Percentiles rank a stretch among this genome's conserved stretches.
phyloP scores from a whole-genome alignment of 805 yeast species.

The Candida argentea region DNA sequence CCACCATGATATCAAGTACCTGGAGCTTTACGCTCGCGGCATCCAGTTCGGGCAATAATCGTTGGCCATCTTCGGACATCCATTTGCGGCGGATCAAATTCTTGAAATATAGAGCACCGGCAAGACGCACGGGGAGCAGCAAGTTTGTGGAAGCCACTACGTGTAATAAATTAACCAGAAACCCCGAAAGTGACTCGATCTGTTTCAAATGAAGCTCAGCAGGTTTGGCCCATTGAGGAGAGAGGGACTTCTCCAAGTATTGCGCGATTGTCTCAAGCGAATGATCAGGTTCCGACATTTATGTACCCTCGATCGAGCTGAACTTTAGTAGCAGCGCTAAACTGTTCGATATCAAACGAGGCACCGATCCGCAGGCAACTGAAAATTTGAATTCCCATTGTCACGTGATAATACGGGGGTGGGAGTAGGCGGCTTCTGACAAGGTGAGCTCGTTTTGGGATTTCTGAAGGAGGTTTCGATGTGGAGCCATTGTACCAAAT shows the following conservation, averaged over 20 bases:
- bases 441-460: too few relatives aligned
- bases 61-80: constrained; percentile 84
- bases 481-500: too few relatives aligned
- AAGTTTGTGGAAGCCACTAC: constrained; percentile 58
- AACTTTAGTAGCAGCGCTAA: too few relatives aligned
- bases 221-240: constrained; percentile 51
- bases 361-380: too few relatives aligned
- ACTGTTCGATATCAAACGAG: too few relatives aligned
- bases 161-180: constrained; percentile 64
- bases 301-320: too few relatives aligned
- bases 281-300: too few relatives aligned
- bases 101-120: constrained; percentile 86
- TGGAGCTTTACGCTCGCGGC: constrained; percentile 61
- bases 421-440: too few relatives aligned
- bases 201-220: constrained; percentile 58
- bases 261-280: constrained; percentile 41
- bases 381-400: too few relatives aligned
- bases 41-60: constrained; percentile 51
- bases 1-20: constrained; percentile 79
- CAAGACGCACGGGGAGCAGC: constrained; percentile 55
- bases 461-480: too few relatives aligned
- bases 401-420: too few relatives aligned
- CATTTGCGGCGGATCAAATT: constrained; percentile 77
- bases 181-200: constrained; percentile 61
- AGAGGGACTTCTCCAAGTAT: constrained; percentile 52